Percentiles rank a stretch among this genome's conserved stretches.
Evolutionary conservation across 1,284 basidiomycete species (phyloP).

Genomic region (Ceratobasidium sp.): DNA sequence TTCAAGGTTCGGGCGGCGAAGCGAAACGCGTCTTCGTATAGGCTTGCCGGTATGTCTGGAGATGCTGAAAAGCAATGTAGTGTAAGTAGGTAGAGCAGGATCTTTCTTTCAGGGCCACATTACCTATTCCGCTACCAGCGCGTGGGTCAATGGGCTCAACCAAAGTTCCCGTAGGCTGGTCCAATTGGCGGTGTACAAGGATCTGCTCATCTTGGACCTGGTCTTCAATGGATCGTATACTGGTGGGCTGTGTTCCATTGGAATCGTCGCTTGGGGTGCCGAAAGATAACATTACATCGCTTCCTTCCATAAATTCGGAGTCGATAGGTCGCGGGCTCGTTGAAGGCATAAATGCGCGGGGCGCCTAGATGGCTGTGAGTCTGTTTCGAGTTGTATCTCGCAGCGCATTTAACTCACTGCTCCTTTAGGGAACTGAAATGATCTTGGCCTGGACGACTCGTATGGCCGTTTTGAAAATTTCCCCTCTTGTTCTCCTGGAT

Average conservation of each 20-base stretch:
- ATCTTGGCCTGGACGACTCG: neutral
- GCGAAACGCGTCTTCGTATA: constrained; percentile 24
- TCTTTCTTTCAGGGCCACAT: too few species aligned
- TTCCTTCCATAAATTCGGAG: neutral
- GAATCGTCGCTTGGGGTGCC: constrained; percentile 6
- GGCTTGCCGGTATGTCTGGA: constrained; percentile 23
- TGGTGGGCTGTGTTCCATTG: neutral
- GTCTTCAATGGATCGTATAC: too few species aligned
- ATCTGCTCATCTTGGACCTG: too few species aligned
- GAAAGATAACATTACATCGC: constrained; percentile 30
- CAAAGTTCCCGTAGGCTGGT: too few species aligned
- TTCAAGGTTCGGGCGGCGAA: constrained; percentile 25
- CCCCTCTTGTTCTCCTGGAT: neutral
- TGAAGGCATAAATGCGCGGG: constrained; percentile 10
- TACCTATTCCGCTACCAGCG: too few species aligned
- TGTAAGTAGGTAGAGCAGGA: too few species aligned
- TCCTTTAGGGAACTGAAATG: neutral
- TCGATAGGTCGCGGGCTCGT: neutral
- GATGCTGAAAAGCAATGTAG: neutral
- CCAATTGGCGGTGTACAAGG: too few species aligned
- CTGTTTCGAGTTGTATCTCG: neutral
- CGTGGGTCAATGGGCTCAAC: too few species aligned
- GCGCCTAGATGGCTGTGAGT: neutral
- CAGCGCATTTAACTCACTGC: constrained; percentile 1
- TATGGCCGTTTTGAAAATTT: neutral